A percentile compares a stretch with the other conserved stretches of the same genome.
Conservation (phyloP, 208 protist species). For the Acanthamoeba lugdunensis region DNA sequence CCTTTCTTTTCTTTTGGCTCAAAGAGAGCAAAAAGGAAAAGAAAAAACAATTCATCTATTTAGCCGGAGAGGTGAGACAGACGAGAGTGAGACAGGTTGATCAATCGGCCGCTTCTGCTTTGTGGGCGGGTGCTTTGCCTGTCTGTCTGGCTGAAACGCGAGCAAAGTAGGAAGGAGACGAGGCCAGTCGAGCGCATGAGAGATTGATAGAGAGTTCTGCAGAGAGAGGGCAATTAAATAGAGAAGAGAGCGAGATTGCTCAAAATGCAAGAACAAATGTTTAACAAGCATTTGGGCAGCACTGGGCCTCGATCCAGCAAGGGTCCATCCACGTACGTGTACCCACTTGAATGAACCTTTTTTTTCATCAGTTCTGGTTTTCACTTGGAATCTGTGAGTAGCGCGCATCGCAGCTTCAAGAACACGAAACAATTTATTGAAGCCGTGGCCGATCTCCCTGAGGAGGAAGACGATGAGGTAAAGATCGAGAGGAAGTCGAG, state of each 20-base stretch:
- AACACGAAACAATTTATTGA: constrained; percentile 67
- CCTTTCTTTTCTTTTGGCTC: background rate
- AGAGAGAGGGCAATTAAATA: no score
- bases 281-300: constrained; percentile 37
- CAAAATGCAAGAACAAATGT: background rate
- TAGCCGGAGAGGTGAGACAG: background rate
- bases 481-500: constrained; percentile 7
- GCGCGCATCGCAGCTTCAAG: constrained; percentile 61
- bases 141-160: no score
- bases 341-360: background rate
- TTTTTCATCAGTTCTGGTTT: background rate
- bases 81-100: background rate
- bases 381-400: background rate
- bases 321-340: background rate
- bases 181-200: no score
- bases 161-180: no score
- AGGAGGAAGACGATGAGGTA: background rate
- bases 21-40: background rate
- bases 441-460: constrained; percentile 32
- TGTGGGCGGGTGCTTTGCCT: background rate
- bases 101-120: background rate
- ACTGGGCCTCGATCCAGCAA: background rate
- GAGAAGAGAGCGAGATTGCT: no score
- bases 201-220: no score
- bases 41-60: background rate